Evolutionary conservation across 495 filamentous ascomycete genomes (phyloP).

Genomic region (Thermothielavioides terrestris): DNA sequence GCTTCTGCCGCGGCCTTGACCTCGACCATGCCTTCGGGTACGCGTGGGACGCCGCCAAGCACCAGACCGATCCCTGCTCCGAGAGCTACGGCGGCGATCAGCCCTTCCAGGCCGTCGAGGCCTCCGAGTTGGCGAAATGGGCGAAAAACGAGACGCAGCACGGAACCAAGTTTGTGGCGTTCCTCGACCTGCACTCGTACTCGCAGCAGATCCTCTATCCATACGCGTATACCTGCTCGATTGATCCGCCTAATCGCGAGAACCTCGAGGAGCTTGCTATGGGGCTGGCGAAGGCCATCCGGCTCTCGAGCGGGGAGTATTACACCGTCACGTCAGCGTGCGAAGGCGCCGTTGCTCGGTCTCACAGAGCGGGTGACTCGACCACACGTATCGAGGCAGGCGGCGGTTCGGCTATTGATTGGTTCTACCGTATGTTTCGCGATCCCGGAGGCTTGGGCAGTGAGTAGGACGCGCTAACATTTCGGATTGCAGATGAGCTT

Average conservation of each 20-base stretch:
- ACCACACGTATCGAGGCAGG: slow-evolving; percentile 48
- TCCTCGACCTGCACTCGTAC: slow-evolving; percentile 91
- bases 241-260: slow-evolving; percentile 74
- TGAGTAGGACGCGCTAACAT: neutral
- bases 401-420: slow-evolving; percentile 87
- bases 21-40: slow-evolving; percentile 80
- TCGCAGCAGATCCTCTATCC: slow-evolving; percentile 93
- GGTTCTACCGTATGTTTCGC: slow-evolving; percentile 66
- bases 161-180: slow-evolving; percentile 64
- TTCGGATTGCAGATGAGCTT: slow-evolving; percentile 52
- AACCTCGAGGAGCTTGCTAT: slow-evolving; percentile 84
- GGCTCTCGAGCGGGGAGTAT: slow-evolving; percentile 59
- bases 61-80: slow-evolving; percentile 73
- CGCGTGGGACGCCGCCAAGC: slow-evolving; percentile 65
- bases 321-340: slow-evolving; percentile 85
- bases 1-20: slow-evolving; percentile 81
- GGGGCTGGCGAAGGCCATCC: slow-evolving; percentile 84
- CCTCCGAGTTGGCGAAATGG: slow-evolving; percentile 70
- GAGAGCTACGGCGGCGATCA: slow-evolving; percentile 80
- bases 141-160: slow-evolving; percentile 74
- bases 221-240: slow-evolving; percentile 74
- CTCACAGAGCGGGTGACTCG: slow-evolving; percentile 24
- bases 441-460: too few relatives aligned
- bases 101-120: slow-evolving; percentile 79
- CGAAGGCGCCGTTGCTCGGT: slow-evolving; percentile 57